phyloP scores from a whole-genome alignment of 768 basidiomycete species.

The Stropharia rugosoannulata region DNA sequence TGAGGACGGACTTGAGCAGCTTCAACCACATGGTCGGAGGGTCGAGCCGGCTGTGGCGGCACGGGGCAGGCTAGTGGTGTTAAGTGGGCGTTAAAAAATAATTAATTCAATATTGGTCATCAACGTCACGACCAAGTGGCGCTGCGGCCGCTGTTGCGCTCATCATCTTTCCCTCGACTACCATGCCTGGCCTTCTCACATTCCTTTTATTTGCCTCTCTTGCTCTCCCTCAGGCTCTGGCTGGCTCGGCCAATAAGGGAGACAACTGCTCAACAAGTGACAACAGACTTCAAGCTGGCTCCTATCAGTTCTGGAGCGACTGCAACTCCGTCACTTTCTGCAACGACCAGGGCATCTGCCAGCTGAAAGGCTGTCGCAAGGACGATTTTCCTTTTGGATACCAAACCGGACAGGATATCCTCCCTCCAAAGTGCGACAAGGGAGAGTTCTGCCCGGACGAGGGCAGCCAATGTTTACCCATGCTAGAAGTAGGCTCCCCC shows the following conservation, averaged over 20 bases:
- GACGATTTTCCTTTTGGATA: conserved; percentile 83
- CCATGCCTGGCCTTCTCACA: conserved; percentile 29
- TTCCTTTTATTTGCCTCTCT: conserved; percentile 52
- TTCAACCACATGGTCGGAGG: conserved; percentile 19
- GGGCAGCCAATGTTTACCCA: conserved; percentile 60
- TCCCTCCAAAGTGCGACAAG: conserved; percentile 61
- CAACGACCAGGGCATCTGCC: conserved; percentile 51
- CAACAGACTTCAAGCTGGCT: conserved; percentile 71
- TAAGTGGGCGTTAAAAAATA: neutral
- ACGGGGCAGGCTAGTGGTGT: neutral
- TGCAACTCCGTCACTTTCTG: conserved; percentile 76
- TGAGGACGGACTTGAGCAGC: conserved; percentile 29
- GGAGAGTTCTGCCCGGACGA: conserved; percentile 87
- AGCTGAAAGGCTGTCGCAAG: conserved; percentile 65
- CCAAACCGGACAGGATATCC: conserved; percentile 26
- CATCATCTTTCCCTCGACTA: neutral
- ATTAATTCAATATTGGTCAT: neutral
- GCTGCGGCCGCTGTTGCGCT: conserved; percentile 6
- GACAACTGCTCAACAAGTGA: conserved; percentile 49
- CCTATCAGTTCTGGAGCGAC: conserved; percentile 79
- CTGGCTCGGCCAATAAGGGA: conserved; percentile 46
- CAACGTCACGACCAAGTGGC: neutral
- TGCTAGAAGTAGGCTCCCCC: conserved; percentile 58
- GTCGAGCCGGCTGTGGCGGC: neutral
- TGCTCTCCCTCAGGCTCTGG: conserved; percentile 33